Evolutionary conservation across 371 early-diverging fungal genomes (phyloP).

Genomic region (Mortierella sp.): DNA sequence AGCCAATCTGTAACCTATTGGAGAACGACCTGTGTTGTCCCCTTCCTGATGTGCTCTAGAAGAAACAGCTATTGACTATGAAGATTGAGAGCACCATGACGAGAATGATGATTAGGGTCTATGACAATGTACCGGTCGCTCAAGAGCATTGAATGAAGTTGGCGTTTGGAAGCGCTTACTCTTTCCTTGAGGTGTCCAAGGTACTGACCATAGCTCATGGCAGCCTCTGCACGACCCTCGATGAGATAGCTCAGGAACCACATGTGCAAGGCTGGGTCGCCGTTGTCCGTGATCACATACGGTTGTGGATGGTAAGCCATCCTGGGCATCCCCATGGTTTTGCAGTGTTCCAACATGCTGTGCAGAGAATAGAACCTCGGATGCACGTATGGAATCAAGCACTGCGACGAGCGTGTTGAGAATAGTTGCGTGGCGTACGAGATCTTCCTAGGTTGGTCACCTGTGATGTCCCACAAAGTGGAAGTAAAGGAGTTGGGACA

Average conservation of each 20-base stretch:
- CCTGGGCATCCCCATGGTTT: conserved; percentile 68
- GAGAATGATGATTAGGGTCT: too few relatives aligned
- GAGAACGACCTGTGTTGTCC: too few relatives aligned
- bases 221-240: conserved; percentile 90
- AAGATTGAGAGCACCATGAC: too few relatives aligned
- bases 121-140: too few relatives aligned
- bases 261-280: conserved; percentile 84
- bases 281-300: conserved; percentile 93
- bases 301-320: conserved; percentile 70
- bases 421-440: conserved; percentile 78
- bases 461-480: conserved; percentile 74
- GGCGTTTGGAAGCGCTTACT: too few relatives aligned
- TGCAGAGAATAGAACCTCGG: conserved; percentile 91
- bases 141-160: too few relatives aligned
- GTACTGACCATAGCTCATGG: conserved; percentile 89
- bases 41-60: too few relatives aligned
- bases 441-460: too few relatives aligned
- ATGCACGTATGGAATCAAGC: conserved; percentile 74
- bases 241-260: conserved; percentile 89
- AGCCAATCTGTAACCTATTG: too few relatives aligned
- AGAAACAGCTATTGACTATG: too few relatives aligned
- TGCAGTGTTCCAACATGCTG: conserved; percentile 76
- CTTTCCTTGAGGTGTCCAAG: conserved; percentile 71
- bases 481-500: neutral
- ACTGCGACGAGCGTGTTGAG: conserved; percentile 84